These are phyloP conservation scores for Gracilaria domingensis DNA, from an alignment of 23 red algal species.

Conservation along the genomic window DNA sequence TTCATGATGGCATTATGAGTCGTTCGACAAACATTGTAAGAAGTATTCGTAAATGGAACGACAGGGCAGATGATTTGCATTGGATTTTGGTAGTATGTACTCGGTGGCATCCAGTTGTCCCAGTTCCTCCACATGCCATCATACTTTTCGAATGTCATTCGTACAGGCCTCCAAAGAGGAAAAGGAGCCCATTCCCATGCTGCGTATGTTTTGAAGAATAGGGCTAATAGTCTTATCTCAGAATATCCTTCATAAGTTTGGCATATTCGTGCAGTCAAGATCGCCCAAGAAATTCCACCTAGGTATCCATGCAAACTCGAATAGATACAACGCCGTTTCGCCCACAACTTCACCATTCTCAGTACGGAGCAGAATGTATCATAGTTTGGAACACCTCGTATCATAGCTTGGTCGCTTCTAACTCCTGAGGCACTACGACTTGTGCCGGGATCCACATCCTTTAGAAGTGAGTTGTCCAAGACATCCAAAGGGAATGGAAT, in stretches of 20 bases:
- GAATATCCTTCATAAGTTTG: constrained; percentile 32
- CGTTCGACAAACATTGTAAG: constrained; percentile 32
- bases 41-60: constrained; percentile 17
- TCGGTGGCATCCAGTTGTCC: constrained; percentile 26
- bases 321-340: constrained; percentile 32
- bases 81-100: constrained; percentile 24
- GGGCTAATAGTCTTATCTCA: constrained; percentile 1
- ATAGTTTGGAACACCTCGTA: constrained; percentile 4
- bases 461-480: constrained; percentile 5
- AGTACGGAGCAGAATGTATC: constrained; percentile 19
- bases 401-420: constrained; percentile 29
- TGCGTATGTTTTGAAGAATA: constrained; percentile 34
- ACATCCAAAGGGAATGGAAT: constrained; percentile 32
- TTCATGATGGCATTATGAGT: constrained; percentile 36
- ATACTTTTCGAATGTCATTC: constrained; percentile 11
- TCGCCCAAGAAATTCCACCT: constrained; percentile 16
- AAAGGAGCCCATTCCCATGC: constrained; percentile 33
- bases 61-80: constrained; percentile 42
- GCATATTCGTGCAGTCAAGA: constrained; percentile 26
- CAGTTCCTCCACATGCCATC: constrained; percentile 21
- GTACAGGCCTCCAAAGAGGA: constrained; percentile 23
- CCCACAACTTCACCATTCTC: constrained; percentile 30
- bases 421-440: constrained; percentile 36
- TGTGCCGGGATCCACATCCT: constrained; percentile 28
- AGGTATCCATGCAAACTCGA: constrained; percentile 35